A percentile compares a stretch with the other conserved stretches of the same genome.
Conservation (phyloP, 495 filamentous ascomycete species). For the Xylaria nigripes region DNA sequence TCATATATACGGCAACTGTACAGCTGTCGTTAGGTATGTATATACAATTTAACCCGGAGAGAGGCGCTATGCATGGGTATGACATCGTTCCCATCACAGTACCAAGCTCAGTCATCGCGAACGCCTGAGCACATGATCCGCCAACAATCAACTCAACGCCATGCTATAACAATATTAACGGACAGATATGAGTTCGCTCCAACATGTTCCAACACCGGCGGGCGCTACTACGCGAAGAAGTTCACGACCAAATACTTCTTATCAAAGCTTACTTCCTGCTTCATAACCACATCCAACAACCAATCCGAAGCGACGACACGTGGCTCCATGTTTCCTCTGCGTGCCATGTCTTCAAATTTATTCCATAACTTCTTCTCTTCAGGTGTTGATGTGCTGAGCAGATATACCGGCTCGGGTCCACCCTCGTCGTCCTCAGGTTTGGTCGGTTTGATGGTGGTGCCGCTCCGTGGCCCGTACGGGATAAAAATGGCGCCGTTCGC, state of each 20-base stretch:
- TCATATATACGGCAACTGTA: not conserved
- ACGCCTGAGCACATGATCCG: not conserved
- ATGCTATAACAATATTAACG: not conserved
- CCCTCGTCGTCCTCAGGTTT: conserved; percentile 50
- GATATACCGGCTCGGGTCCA: conserved; percentile 63
- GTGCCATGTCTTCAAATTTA: conserved; percentile 68
- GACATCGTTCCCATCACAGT: conserved; percentile 6
- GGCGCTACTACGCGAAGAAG: conserved; percentile 19
- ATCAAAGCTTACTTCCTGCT: conserved; percentile 61
- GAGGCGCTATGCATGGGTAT: not conserved
- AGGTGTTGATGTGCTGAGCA: conserved; percentile 55
- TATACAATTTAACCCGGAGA: not conserved
- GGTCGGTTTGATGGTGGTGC: conserved; percentile 48
- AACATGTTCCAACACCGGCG: not conserved
- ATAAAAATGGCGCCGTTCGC: conserved; percentile 80
- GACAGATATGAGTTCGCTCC: not conserved
- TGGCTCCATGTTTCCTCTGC: conserved; percentile 59
- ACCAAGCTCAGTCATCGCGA: conserved; percentile 3
- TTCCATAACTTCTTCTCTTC: conserved; percentile 71
- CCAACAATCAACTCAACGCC: conserved; percentile 3
- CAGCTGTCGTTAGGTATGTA: not conserved
- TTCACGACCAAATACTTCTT: conserved; percentile 48
- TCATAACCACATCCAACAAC: conserved; percentile 83
- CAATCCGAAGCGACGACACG: conserved; percentile 77
- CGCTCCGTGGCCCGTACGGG: conserved; percentile 65